Base-by-base conservation (phyloP, 83 land plant genomes). In the Larix sibirica region DNA sequence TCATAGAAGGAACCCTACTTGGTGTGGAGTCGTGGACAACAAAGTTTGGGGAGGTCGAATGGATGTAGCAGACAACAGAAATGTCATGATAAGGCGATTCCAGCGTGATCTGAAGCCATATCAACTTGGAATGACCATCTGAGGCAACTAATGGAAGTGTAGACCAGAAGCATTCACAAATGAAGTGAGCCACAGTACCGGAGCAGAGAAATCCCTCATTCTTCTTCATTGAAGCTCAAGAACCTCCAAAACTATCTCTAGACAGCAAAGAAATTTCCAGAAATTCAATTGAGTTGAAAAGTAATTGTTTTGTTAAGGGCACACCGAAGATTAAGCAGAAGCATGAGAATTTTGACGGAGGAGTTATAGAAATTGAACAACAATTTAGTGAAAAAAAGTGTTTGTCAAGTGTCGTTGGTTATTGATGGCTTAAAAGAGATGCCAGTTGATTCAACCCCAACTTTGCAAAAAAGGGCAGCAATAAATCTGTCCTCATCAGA, bases 181-280 rank as follows among this genome's bases (percentile, higher is more conserved):
- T 5, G 44, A 4, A 6, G 44, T 5, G 6, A 42, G 44, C 44
- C 44, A 42, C 44, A 42, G 6, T 5, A 42, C 44, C 44, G 4
- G 6, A 42, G 91, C 17, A 87, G 86, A 76, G 91, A 90, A 33
- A 67, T 76, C 10, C 82, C 84, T 77, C 89, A 85, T 12, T 70
- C 63, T 0, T 88, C 89, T n/a, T 83, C 82, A 3, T 20, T 79
- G 42, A 93, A 85, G 67, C 76, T 83, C 7, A 81, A 81, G 95
- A 93, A n/a, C 85, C 87, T n/a, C 93, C 95, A 56, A 84, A 93
- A 58, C 87, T 93, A 8, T 93, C 95, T 77, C 73, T 93, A 73
- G 95, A 91, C 62, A 81, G 93, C 73, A 85, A 86, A 68, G 89
- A 89, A 63, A 21, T 82, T 71, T 82, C 88, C 40, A 79, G 79